A percentile compares a stretch with the other conserved stretches of the same genome.
Conservation (phyloP, 164 flowering plant genomes). For the Malania oleifera region DNA sequence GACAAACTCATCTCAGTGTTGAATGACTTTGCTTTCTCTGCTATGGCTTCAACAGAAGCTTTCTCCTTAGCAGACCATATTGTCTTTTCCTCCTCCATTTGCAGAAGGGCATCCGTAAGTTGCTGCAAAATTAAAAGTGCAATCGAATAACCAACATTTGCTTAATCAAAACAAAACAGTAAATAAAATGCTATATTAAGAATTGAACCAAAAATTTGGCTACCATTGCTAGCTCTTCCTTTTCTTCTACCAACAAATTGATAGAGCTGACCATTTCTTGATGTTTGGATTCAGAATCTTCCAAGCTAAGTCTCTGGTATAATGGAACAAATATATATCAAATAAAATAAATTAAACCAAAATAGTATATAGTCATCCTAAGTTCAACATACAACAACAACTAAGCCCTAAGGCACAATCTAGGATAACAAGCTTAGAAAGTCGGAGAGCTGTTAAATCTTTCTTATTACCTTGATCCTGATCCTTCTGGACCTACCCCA, state of each 20-base stretch:
- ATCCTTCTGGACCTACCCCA: too few relatives aligned
- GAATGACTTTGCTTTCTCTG: constrained; percentile 42
- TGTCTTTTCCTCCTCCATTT: constrained; percentile 84
- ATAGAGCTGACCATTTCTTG: constrained; percentile 38
- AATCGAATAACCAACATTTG: constrained; percentile 4
- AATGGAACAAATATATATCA: constrained; percentile 1
- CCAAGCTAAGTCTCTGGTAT: constrained; percentile 42
- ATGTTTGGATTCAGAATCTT: constrained; percentile 39
- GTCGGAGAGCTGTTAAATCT: too few relatives aligned
- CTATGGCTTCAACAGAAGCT: constrained; percentile 53
- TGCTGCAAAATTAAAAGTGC: constrained; percentile 40
- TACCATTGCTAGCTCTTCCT: constrained; percentile 90
- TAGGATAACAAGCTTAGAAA: too few relatives aligned
- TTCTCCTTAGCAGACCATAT: constrained; percentile 80
- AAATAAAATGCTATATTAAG: neutral
- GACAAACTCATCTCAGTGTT: constrained; percentile 39
- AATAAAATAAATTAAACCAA: neutral
- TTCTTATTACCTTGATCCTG: too few relatives aligned
- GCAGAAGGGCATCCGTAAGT: constrained; percentile 75
- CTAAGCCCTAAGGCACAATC: too few relatives aligned
- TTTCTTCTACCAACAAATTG: constrained; percentile 48
- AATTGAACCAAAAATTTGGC: constrained; percentile 2
- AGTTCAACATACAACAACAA: neutral
- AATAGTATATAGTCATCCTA: neutral
- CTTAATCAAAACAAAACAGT: neutral